Conservation (phyloP, 2,329 filamentous ascomycete genomes). For the Pseudogymnoascus sp. region DNA sequence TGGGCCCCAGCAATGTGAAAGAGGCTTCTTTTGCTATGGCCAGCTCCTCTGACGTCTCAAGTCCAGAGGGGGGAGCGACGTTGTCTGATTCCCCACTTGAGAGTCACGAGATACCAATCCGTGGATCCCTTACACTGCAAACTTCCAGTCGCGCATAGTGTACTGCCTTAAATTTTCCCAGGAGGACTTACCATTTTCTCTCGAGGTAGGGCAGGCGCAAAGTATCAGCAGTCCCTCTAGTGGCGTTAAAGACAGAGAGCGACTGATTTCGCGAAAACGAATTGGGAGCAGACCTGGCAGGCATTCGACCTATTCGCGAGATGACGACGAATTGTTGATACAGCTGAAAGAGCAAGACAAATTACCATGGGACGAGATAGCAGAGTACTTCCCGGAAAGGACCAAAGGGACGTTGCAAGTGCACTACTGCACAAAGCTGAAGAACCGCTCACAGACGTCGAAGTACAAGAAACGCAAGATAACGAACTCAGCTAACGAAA, state of each 20-base stretch:
- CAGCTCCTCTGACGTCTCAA: too few species aligned
- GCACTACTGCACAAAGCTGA: conserved; percentile 19
- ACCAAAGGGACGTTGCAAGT: conserved; percentile 19
- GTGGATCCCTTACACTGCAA: background rate
- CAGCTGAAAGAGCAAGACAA: conserved; percentile 14
- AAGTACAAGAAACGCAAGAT: conserved; percentile 16
- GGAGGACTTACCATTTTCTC: background rate
- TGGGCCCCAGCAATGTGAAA: too few species aligned
- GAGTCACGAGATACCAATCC: background rate
- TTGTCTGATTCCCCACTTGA: background rate
- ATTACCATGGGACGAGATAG: conserved; percentile 18
- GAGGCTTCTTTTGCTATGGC: too few species aligned
- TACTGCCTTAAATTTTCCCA: background rate
- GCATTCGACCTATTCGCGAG: conserved; percentile 13
- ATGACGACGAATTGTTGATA: conserved; percentile 16
- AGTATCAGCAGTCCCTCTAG: background rate
- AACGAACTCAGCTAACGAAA: too few species aligned
- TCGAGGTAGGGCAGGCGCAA: background rate
- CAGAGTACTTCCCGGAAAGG: conserved; percentile 16
- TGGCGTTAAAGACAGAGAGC: background rate
- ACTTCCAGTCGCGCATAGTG: background rate
- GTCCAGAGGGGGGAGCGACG: too few species aligned
- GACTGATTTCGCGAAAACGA: conserved; percentile 15
- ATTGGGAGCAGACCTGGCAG: conserved; percentile 13
- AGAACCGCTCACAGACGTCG: conserved; percentile 15